phyloP scores from a whole-genome alignment of 2,329 filamentous ascomycete genomes.

The Delphinella strobiligena region DNA sequence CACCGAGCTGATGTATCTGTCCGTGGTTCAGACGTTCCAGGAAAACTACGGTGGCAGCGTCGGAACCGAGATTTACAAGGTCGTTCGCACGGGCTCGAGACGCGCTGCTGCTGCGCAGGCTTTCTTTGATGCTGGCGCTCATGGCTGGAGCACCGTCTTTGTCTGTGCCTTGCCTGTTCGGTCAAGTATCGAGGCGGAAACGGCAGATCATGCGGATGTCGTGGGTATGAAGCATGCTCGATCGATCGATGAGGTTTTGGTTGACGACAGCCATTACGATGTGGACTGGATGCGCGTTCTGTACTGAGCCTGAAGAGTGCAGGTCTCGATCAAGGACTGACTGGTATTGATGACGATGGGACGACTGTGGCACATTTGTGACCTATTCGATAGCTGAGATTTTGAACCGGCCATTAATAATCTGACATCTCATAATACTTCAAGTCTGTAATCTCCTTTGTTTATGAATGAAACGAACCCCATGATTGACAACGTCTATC shows the following conservation, averaged over 20 bases:
- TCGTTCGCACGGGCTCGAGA: not conserved
- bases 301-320: not conserved
- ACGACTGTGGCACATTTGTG: not conserved
- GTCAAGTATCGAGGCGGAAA: not conserved
- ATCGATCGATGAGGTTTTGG: not conserved
- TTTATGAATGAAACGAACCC: too few species aligned
- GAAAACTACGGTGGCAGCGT: not conserved
- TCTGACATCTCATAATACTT: too few species aligned
- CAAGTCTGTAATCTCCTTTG: too few species aligned
- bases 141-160: constrained; percentile 2
- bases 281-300: not conserved
- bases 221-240: not conserved
- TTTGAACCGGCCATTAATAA: too few species aligned
- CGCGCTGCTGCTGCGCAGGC: not conserved
- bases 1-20: not conserved
- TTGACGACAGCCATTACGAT: not conserved
- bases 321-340: too few species aligned
- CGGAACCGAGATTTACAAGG: not conserved
- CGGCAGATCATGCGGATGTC: not conserved
- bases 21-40: not conserved
- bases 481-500: too few species aligned
- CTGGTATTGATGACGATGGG: not conserved
- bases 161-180: not conserved
- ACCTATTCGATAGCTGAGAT: too few species aligned
- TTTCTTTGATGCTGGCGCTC: constrained; percentile 1